These are phyloP conservation scores for Pichia nakasei DNA, from an alignment of 805 yeast species.

Conservation along the genomic window DNA sequence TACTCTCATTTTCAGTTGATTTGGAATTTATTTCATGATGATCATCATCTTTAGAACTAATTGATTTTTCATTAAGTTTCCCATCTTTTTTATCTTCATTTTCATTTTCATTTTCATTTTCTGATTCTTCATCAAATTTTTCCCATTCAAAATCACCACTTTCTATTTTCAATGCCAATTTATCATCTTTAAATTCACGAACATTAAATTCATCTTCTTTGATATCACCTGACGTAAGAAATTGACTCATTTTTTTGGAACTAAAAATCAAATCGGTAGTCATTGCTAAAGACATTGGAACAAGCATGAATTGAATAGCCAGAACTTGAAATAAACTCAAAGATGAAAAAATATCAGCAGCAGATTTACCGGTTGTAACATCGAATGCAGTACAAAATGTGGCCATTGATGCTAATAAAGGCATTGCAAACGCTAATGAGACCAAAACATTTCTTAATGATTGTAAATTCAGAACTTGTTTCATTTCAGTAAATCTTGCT, in stretches of 20 bases:
- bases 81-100: not conserved
- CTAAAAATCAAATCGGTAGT: slow-evolving; percentile 60
- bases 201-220: slow-evolving; percentile 28
- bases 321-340: slow-evolving; percentile 55
- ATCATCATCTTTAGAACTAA: not conserved
- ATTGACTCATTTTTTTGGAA: slow-evolving; percentile 45
- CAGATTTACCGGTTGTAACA: slow-evolving; percentile 30
- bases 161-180: slow-evolving; percentile 40
- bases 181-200: slow-evolving; percentile 16
- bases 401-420: slow-evolving; percentile 64
- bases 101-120: slow-evolving; percentile 5
- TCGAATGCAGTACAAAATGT: slow-evolving; percentile 35
- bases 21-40: not conserved
- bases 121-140: slow-evolving; percentile 29
- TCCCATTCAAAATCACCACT: slow-evolving; percentile 66
- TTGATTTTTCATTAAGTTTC: not conserved
- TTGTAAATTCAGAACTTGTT: slow-evolving; percentile 49
- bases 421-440: slow-evolving; percentile 51
- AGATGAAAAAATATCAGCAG: slow-evolving; percentile 62
- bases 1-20: slow-evolving; percentile 2
- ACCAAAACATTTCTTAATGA: slow-evolving; percentile 47
- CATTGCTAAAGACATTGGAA: slow-evolving; percentile 62
- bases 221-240: slow-evolving; percentile 32
- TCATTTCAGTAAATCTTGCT: slow-evolving; percentile 57
- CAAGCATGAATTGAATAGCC: slow-evolving; percentile 52